phyloP scores from a whole-genome alignment of 805 yeast species.

The Cyberlindnera samutprakarnensis region DNA sequence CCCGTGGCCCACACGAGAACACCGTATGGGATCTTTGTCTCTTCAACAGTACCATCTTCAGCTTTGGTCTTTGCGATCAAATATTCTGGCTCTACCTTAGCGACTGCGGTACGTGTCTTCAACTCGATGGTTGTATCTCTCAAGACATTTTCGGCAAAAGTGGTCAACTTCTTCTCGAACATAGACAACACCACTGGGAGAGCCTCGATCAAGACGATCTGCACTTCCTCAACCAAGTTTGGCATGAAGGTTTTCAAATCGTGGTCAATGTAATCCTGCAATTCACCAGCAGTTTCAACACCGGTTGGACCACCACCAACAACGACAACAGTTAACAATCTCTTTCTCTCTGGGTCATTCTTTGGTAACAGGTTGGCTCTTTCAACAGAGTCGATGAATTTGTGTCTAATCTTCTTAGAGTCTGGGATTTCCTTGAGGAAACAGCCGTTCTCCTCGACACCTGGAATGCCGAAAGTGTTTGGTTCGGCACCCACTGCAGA shows the following conservation, averaged over 20 bases:
- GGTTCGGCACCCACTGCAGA: conserved; percentile 93
- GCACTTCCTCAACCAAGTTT: conserved; percentile 74
- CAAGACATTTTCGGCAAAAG: conserved; percentile 35
- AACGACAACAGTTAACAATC: conserved; percentile 79
- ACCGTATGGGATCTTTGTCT: conserved; percentile 70
- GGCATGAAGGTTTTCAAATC: conserved; percentile 87
- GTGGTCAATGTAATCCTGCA: conserved; percentile 90
- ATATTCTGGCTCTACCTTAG: conserved; percentile 66
- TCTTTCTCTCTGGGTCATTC: conserved; percentile 72
- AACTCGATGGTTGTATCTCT: conserved; percentile 57
- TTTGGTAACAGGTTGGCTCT: conserved; percentile 80
- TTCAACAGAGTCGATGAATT: conserved; percentile 81
- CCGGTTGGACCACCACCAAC: conserved; percentile 99
- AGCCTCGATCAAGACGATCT: conserved; percentile 84
- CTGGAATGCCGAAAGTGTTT: conserved; percentile 89
- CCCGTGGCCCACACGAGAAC: conserved; percentile 97
- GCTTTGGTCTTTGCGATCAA: conserved; percentile 68
- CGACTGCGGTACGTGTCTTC: conserved; percentile 81
- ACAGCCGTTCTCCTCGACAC: conserved; percentile 76
- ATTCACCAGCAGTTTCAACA: conserved; percentile 94
- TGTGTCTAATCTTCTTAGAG: conserved; percentile 73
- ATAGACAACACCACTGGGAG: conserved; percentile 72
- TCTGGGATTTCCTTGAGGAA: conserved; percentile 87
- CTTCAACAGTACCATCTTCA: conserved; percentile 62
- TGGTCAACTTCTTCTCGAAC: conserved; percentile 37